A percentile compares a stretch with the other conserved stretches of the same genome.
Conservation (phyloP, 805 yeast genomes). For the Millerago galiae region DNA sequence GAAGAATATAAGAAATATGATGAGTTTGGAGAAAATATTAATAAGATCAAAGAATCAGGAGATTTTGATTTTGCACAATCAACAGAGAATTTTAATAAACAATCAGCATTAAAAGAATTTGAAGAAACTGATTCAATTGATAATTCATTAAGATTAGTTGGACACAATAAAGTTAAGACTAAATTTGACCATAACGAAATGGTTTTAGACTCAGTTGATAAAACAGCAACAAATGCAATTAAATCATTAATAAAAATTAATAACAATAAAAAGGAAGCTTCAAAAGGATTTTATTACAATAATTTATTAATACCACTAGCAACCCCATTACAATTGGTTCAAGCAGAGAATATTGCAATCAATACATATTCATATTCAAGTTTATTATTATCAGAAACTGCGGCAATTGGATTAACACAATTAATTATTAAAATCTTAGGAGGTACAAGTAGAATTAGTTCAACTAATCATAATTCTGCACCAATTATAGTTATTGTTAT, state of each 20-base stretch:
- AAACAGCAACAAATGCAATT: not conserved
- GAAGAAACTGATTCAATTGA: conserved; percentile 54
- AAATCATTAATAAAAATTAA: not conserved
- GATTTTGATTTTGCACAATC: conserved; percentile 87
- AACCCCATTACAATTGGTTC: conserved; percentile 73
- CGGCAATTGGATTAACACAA: conserved; percentile 59
- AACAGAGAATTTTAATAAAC: conserved; percentile 75
- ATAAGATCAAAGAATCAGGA: conserved; percentile 38
- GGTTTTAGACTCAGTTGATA: conserved; percentile 32
- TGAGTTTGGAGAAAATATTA: conserved; percentile 29
- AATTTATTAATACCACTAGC: conserved; percentile 48
- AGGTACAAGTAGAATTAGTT: conserved; percentile 58
- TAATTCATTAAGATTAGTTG: conserved; percentile 60
- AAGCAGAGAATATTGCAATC: conserved; percentile 55
- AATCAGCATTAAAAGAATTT: conserved; percentile 71
- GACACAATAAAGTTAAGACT: conserved; percentile 52
- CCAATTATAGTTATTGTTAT: conserved; percentile 43
- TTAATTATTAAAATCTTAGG: conserved; percentile 59
- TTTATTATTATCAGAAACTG: conserved; percentile 50
- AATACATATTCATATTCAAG: conserved; percentile 40
- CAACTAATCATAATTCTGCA: conserved; percentile 68
- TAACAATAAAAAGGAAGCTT: not conserved
- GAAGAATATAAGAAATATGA: conserved; percentile 7
- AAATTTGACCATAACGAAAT: conserved; percentile 56
- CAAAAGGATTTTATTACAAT: conserved; percentile 9